Percentiles rank a stretch among this genome's conserved stretches.
phyloP scores from a whole-genome alignment of 2,329 filamentous ascomycete genomes.

The Sporothrix inflata region DNA sequence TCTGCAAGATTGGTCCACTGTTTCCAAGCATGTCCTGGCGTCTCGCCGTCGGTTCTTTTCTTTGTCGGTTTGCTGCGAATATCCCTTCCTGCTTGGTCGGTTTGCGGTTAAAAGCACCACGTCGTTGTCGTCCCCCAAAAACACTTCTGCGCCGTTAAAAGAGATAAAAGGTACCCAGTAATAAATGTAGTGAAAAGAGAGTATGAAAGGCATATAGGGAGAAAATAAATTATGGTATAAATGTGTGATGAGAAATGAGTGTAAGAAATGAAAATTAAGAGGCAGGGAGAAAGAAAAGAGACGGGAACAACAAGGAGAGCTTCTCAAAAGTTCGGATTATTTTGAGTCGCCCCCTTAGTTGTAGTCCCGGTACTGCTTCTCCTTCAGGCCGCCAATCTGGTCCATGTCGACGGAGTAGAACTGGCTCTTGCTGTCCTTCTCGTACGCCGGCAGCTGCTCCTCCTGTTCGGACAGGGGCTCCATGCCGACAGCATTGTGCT shows the following conservation, averaged over 20 bases:
- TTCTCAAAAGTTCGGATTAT: not conserved
- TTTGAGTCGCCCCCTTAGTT: constrained; percentile 33
- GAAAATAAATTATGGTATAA: constrained; percentile 20
- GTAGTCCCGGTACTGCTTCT: constrained; percentile 67
- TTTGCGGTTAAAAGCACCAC: constrained; percentile 7
- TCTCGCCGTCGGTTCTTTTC: constrained; percentile 2
- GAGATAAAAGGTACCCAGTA: constrained; percentile 16
- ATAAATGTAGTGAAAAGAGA: constrained; percentile 14
- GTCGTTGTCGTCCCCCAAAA: constrained; percentile 14
- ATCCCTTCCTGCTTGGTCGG: not conserved
- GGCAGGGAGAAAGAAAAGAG: not conserved
- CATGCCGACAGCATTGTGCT: constrained; percentile 76
- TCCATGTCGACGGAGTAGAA: constrained; percentile 96
- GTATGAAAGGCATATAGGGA: not conserved
- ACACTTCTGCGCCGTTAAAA: constrained; percentile 26
- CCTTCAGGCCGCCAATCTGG: constrained; percentile 89
- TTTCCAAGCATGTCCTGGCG: not conserved
- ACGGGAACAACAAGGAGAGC: not conserved
- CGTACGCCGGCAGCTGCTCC: constrained; percentile 81
- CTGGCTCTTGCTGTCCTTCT: constrained; percentile 74
- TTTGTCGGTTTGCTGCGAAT: constrained; percentile 10
- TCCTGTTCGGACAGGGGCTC: constrained; percentile 85
- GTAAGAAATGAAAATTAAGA: constrained; percentile 23
- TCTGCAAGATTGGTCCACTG: not conserved
- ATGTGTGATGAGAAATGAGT: constrained; percentile 15